Evolutionary conservation across 2,329 filamentous ascomycete genomes (phyloP).

Genomic region (Parascedosporium putredinis): DNA sequence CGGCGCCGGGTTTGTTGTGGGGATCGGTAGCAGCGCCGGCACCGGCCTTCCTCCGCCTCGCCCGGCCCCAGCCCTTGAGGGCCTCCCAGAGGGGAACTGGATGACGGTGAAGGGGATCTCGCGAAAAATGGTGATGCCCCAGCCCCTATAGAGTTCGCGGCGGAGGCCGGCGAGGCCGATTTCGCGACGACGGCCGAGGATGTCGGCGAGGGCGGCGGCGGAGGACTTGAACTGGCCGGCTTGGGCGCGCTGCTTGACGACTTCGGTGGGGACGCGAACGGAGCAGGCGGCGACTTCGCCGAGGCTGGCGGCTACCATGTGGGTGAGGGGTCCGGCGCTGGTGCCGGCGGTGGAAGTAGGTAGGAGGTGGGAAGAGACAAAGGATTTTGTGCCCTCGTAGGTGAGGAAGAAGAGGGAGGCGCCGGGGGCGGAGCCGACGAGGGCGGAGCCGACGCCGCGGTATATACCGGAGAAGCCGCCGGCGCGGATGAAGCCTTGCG

Average conservation of each 20-base stretch:
- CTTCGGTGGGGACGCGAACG: constrained; percentile 87
- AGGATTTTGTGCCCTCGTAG: constrained; percentile 66
- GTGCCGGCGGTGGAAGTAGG: constrained; percentile 16
- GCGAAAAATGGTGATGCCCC: constrained; percentile 82
- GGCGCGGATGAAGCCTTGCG: constrained; percentile 62
- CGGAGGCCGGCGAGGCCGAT: constrained; percentile 51
- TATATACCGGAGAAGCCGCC: constrained; percentile 91
- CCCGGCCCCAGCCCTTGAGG: constrained; percentile 63
- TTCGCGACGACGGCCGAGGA: constrained; percentile 40
- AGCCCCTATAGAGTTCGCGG: constrained; percentile 82
- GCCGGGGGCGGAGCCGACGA: constrained; percentile 85
- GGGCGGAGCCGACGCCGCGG: constrained; percentile 76
- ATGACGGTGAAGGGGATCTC: constrained; percentile 97
- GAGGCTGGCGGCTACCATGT: constrained; percentile 76
- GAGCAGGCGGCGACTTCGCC: constrained; percentile 91
- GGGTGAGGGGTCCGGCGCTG: constrained; percentile 32
- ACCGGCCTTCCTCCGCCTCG: constrained; percentile 28
- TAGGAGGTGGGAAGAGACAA: constrained; percentile 25
- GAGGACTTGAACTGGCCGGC: constrained; percentile 69
- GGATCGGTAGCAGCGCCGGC: no score
- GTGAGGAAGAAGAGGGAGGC: constrained; percentile 97
- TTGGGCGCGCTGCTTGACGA: constrained; percentile 94
- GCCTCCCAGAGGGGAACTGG: constrained; percentile 97
- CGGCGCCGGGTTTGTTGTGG: constrained; percentile 7
- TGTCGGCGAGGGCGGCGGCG: constrained; percentile 56